phyloP scores from a whole-genome alignment of 1,139 yeast species.

The Nakaseomyces uthaithaninus region DNA sequence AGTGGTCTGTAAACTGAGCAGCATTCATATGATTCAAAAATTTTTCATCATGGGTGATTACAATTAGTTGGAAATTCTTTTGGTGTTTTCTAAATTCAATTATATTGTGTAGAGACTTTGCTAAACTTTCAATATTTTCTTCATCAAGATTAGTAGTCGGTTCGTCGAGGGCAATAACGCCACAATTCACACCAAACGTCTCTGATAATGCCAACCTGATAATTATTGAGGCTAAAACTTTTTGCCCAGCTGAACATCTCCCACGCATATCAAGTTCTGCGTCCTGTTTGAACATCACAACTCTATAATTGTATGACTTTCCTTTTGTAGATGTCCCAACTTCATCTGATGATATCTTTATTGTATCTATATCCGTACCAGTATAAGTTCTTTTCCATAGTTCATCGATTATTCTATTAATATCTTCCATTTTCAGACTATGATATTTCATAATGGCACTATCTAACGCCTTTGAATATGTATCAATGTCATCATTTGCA shows the following conservation, averaged over 20 bases:
- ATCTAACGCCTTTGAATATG: conserved; percentile 80
- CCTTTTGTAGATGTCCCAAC: conserved; percentile 48
- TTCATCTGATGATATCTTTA: conserved; percentile 75
- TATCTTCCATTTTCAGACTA: conserved; percentile 84
- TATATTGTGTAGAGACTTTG: conserved; percentile 66
- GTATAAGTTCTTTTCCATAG: conserved; percentile 90
- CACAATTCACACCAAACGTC: conserved; percentile 91
- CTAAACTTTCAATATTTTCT: conserved; percentile 83
- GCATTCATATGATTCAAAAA: conserved; percentile 83
- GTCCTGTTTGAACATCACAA: conserved; percentile 89
- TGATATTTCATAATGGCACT: conserved; percentile 92
- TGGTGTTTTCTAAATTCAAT: conserved; percentile 70
- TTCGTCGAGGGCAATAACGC: conserved; percentile 92
- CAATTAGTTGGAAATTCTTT: conserved; percentile 84
- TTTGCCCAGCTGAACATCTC: conserved; percentile 96
- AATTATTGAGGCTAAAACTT: conserved; percentile 85
- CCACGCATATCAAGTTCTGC: conserved; percentile 97
- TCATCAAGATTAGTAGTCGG: conserved; percentile 94
- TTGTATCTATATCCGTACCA: conserved; percentile 92
- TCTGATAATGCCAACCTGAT: conserved; percentile 90
- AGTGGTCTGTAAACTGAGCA: conserved; percentile 78
- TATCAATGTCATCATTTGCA: conserved; percentile 76
- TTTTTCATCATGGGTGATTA: conserved; percentile 93
- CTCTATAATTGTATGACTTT: conserved; percentile 81
- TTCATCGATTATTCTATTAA: conserved; percentile 79